These are phyloP conservation scores for Verticillium tricorpus DNA, from an alignment of 2,329 filamentous ascomycete genomes.

Conservation along the genomic window DNA sequence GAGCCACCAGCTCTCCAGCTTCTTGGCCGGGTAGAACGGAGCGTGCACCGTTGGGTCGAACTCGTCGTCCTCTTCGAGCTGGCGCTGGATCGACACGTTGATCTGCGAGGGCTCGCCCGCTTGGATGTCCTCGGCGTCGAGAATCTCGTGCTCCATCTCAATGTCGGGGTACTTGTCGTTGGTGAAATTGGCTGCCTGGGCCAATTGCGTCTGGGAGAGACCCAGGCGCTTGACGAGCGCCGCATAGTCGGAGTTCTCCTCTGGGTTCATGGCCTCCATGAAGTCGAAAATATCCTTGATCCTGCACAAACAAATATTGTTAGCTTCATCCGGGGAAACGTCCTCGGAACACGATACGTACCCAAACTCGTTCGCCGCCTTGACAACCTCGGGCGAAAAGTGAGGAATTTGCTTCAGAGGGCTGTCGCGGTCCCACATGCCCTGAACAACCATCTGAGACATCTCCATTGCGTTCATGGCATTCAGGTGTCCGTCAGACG, in stretches of 20 bases:
- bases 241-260: constrained; percentile 80
- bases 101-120: constrained; percentile 80
- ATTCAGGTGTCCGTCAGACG: constrained; percentile 92
- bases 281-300: constrained; percentile 96
- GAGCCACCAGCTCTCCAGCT: constrained; percentile 98
- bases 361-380: constrained; percentile 74
- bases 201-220: constrained; percentile 76
- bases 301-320: constrained; percentile 32
- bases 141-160: constrained; percentile 81
- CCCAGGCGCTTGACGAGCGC: constrained; percentile 73
- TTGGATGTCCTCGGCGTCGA: constrained; percentile 74
- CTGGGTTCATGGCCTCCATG: constrained; percentile 97
- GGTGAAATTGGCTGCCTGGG: constrained; percentile 88
- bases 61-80: constrained; percentile 64
- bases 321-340: background rate
- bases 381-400: constrained; percentile 78
- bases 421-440: constrained; percentile 97
- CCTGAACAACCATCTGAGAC: constrained; percentile 98
- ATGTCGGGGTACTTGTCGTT: constrained; percentile 96
- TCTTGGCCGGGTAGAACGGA: constrained; percentile 86
- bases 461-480: constrained; percentile 99
- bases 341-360: constrained; percentile 38
- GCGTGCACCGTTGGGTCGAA: constrained; percentile 84
- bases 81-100: constrained; percentile 78
- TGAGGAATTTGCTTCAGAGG: constrained; percentile 97